Base-by-base conservation (phyloP, 139 green algal genomes). In the Bryopsis sp. region DNA sequence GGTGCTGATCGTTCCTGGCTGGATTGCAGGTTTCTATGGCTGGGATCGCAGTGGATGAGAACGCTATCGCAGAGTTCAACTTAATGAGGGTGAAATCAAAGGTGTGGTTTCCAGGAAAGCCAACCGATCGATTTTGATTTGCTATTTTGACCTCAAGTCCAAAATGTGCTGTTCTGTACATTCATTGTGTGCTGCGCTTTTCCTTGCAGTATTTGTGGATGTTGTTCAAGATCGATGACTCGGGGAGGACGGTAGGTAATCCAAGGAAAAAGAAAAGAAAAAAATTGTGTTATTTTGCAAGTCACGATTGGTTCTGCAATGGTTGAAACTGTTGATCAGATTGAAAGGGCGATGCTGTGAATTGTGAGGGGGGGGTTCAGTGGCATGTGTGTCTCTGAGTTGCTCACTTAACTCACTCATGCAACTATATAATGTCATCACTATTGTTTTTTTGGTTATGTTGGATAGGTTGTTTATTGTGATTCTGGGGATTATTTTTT, bases 1-100 rank as follows among this genome's bases (percentile, higher is more conserved):
- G n/a, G n/a, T n/a, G n/a, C n/a, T n/a, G n/a, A n/a, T n/a, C n/a
- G 15, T 50, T 11, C 11, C 43, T 50, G 15, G 11, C 11, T 11
- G 11, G 11, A 50, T 7, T 69, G 15, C 37, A 69, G 62, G 43
- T 37, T 11, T 95, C 89, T 31, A 96, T 96, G 89, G 88, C 85
- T 58, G 89, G 89, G 32, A 95, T 95, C 61, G 57, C 58, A 3
- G 72, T 96, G 2, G 74, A 72, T 11, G 86, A 90, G 2, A 79
- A 89, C 48, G 88, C 83, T n/a, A 74, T 94, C 43, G 88, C 92
- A 76, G 75, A 94, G 50, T 96, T 86, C 75, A 93, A 90, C 66
- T 78, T 85, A 64, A 92, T 96, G 70, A 89, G 89, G 73, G 82
- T 82, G 39, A 89, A 85, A 68, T 85, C 79, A 7, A 66, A 72